A percentile compares a stretch with the other conserved stretches of the same genome.
These are phyloP conservation scores for Didymosphaeria variabile DNA, from an alignment of 2,329 filamentous ascomycete genomes.

Conservation along the genomic window DNA sequence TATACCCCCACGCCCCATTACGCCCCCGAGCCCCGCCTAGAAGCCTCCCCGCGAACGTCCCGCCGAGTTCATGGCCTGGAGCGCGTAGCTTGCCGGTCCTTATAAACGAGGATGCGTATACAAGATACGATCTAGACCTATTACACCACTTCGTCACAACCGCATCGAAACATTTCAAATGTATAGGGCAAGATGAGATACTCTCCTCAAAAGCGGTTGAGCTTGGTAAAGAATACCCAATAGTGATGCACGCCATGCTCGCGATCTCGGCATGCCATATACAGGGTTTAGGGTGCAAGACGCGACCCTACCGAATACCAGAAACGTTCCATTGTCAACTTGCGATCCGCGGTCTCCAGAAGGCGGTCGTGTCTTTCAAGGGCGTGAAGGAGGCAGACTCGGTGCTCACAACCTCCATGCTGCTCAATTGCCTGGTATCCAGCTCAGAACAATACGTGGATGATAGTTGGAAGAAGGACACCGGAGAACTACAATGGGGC, in stretches of 20 bases:
- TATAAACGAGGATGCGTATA: not conserved
- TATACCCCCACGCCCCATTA: not conserved
- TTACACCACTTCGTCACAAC: constrained; percentile 19
- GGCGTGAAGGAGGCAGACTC: constrained; percentile 18
- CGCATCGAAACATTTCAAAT: not conserved
- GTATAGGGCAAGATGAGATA: not conserved
- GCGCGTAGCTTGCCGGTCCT: constrained; percentile 3
- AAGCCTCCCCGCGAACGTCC: not conserved
- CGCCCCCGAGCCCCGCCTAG: not conserved
- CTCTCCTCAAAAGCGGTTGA: constrained; percentile 15
- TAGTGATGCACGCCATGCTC: constrained; percentile 26
- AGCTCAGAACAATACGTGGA: constrained; percentile 7
- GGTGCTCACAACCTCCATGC: constrained; percentile 23
- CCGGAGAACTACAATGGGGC: no score
- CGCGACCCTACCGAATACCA: constrained; percentile 12
- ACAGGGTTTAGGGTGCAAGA: constrained; percentile 17
- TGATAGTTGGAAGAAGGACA: no score
- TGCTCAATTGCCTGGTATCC: constrained; percentile 22
- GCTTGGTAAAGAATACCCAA: constrained; percentile 20
- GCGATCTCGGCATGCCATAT: constrained; percentile 24
- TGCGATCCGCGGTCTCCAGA: constrained; percentile 18
- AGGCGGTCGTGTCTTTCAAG: constrained; percentile 16
- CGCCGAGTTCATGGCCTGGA: not conserved
- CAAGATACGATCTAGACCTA: constrained; percentile 19
- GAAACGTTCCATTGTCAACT: constrained; percentile 22